Evolutionary conservation across 192 early-diverging fungal genomes (phyloP), one percentile per base, ranked within the genome.

Genomic region (Coemansia sp.): DNA sequence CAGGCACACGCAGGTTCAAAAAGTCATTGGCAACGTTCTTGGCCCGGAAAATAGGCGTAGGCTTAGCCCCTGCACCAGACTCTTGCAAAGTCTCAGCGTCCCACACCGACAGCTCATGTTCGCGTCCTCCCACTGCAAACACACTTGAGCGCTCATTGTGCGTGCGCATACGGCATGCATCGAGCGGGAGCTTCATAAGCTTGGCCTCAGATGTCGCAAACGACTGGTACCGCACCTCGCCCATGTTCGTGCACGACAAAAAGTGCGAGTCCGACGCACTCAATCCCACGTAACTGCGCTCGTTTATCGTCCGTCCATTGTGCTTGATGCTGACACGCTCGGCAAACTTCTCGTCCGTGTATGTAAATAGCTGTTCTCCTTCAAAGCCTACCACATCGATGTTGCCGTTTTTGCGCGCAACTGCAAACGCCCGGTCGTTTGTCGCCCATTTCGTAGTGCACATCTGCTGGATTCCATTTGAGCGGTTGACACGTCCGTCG

Each of bases 21-120:
- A 83, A 78, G 56, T 96, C 93, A 65, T 92, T 86, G 26, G 82
- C 72, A 23, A 93, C 91, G 71, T 97, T 97, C 70, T 93, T 93
- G 39, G 94, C 88, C 56, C 82, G 86, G 82, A 91, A 96, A 9
- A 89, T 23, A 10, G 88, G 86, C 26, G 64, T 54, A 52, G 80
- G 65, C 52, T 73, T 68, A 26, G 50, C 69, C 56, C 35, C 71
- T 11, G 14, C n/a, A 2, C 57, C 54, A 32, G 49, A 65, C n/a
- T 47, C 56, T 35, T 61, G 51, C 22, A 66, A 35, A 12, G 64
- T 56, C 39, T 55, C 65, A 10, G 67, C 68, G 57, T 62, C 67
- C 87, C 92, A 97, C 9, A 96, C 45, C 3, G 82, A 85, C 57
- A 96, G 71, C 59, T 97, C 94, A 38, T 88, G 88, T 65, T 94